Evolutionary conservation across 2,329 filamentous ascomycete genomes (phyloP).

Genomic region (Monosporascus sp.): DNA sequence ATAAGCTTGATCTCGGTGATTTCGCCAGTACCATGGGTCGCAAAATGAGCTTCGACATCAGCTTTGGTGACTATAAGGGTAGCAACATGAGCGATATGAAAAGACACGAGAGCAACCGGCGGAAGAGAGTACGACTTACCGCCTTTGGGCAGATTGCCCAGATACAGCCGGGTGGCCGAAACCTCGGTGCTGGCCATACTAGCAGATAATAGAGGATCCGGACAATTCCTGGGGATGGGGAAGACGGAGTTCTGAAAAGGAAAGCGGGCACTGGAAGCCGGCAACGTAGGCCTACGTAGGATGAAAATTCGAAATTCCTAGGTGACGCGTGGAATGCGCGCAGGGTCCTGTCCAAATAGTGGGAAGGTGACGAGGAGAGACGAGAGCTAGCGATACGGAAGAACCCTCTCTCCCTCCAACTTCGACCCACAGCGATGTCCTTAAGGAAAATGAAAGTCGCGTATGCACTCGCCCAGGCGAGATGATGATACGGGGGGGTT

Average conservation of each 20-base stretch:
- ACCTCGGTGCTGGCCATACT: constrained; percentile 58
- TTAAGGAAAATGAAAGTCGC: not conserved
- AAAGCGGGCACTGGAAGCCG: not conserved
- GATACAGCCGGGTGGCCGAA: constrained; percentile 89
- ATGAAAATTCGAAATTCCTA: too few species aligned
- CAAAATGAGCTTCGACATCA: constrained; percentile 94
- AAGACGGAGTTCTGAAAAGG: not conserved
- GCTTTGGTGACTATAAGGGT: constrained; percentile 65
- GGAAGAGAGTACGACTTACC: constrained; percentile 55
- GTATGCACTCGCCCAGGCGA: not conserved
- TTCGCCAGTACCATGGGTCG: constrained; percentile 90
- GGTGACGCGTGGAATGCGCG: too few species aligned
- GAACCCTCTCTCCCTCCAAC: too few species aligned
- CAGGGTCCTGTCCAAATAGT: too few species aligned
- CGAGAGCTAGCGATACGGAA: too few species aligned
- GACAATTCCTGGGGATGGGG: not conserved
- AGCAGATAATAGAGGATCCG: not conserved
- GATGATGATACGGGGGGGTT: not conserved
- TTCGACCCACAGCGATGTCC: not conserved
- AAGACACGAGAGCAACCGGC: constrained; percentile 5
- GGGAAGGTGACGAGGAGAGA: too few species aligned
- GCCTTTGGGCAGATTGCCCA: constrained; percentile 95
- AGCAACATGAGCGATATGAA: constrained; percentile 3
- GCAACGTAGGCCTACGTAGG: too few species aligned
- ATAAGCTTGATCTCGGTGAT: constrained; percentile 99